phyloP scores from a whole-genome alignment of 2,329 filamentous ascomycete species.

The Lachnellula occidentalis region DNA sequence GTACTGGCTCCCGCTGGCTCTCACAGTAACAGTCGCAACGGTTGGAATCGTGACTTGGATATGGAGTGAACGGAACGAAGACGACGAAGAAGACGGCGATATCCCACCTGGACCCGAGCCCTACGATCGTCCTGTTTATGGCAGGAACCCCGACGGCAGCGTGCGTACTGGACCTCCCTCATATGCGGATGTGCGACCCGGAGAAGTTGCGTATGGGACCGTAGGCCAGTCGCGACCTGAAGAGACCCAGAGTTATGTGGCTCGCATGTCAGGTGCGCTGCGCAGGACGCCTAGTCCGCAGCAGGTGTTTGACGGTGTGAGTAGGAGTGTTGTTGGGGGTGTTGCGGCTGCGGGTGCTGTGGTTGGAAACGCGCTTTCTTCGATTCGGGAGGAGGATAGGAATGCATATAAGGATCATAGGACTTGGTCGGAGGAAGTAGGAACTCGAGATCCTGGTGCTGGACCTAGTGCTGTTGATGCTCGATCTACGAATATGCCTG shows the following conservation, averaged over 20 bases:
- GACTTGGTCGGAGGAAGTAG: constrained; percentile 87
- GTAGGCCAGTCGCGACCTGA: constrained; percentile 33
- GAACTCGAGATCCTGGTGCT: constrained; percentile 52
- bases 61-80: constrained; percentile 80
- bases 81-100: constrained; percentile 55
- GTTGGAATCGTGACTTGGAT: constrained; percentile 85
- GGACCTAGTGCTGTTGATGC: constrained; percentile 19
- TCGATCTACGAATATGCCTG: constrained; percentile 20
- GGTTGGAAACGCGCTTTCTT: constrained; percentile 74
- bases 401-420: constrained; percentile 79
- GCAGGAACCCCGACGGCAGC: constrained; percentile 27
- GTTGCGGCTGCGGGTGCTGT: constrained; percentile 77
- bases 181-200: constrained; percentile 32
- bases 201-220: constrained; percentile 39
- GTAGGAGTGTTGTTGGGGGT: constrained; percentile 73
- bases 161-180: constrained; percentile 35
- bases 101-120: constrained; percentile 41
- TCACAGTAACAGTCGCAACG: constrained; percentile 84
- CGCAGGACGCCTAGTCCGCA: constrained; percentile 80
- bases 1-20: constrained; percentile 83
- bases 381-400: constrained; percentile 79
- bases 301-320: constrained; percentile 79
- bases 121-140: constrained; percentile 29
- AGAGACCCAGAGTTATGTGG: constrained; percentile 58
- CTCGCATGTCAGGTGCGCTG: constrained; percentile 75